Evolutionary conservation across 2,329 filamentous ascomycete species (phyloP).

Genomic region (Fusarium sp.): DNA sequence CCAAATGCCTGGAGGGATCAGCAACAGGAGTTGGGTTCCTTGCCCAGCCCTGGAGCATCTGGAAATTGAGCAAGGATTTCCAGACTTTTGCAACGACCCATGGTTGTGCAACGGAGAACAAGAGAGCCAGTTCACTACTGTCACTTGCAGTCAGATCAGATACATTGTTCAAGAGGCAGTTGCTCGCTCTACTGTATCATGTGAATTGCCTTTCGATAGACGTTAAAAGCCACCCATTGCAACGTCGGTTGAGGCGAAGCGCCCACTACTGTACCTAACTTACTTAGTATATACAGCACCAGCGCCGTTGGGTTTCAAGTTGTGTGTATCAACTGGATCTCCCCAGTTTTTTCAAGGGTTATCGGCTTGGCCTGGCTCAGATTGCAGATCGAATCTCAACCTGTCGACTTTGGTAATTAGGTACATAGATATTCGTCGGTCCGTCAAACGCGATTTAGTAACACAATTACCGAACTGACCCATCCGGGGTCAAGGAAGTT

Average conservation of each 20-base stretch:
- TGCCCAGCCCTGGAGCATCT: conserved; percentile 20
- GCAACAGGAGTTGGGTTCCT: conserved; percentile 24
- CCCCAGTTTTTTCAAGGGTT: conserved; percentile 24
- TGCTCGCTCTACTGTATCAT: neutral
- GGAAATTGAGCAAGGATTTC: conserved; percentile 11
- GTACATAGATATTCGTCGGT: neutral
- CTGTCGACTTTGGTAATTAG: neutral
- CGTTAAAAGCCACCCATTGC: conserved; percentile 11
- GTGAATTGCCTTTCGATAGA: neutral
- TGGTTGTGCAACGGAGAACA: conserved; percentile 8
- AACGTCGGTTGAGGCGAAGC: conserved; percentile 22
- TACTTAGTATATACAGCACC: neutral
- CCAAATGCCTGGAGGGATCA: conserved; percentile 32
- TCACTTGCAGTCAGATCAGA: neutral
- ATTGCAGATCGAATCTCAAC: conserved; percentile 6
- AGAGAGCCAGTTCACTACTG: neutral
- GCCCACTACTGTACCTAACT: conserved; percentile 10
- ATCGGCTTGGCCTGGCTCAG: conserved; percentile 18
- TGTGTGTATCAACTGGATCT: conserved; percentile 23
- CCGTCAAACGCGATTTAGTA: conserved; percentile 9
- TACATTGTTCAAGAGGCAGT: neutral
- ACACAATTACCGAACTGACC: neutral
- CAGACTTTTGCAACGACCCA: neutral
- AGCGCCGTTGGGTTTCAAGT: conserved; percentile 36
- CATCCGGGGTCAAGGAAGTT: conserved; percentile 1